A percentile compares a stretch with the other conserved stretches of the same genome.
Conservation (phyloP, 495 filamentous ascomycete genomes). For the Cercophora newfieldiana region DNA sequence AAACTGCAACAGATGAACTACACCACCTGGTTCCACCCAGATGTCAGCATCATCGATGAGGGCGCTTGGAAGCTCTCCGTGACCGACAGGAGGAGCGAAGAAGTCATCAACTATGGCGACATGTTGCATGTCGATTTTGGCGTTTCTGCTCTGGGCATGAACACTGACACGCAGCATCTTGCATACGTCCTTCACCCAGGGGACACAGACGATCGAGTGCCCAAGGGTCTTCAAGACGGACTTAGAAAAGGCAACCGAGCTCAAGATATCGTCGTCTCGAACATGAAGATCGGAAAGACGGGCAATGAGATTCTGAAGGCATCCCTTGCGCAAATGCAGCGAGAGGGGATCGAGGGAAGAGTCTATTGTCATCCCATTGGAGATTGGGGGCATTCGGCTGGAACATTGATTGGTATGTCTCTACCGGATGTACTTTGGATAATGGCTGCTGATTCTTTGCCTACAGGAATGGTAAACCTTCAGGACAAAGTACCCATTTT, state of each 20-base stretch:
- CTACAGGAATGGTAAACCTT: constrained; percentile 47
- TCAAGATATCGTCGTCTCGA: constrained; percentile 46
- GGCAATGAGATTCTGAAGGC: constrained; percentile 45
- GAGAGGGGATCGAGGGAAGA: constrained; percentile 45
- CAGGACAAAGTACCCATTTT: constrained; percentile 44
- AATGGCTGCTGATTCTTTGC: not conserved
- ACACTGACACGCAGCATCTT: constrained; percentile 52
- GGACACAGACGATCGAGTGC: constrained; percentile 41
- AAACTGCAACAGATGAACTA: constrained; percentile 48
- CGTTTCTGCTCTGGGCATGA: constrained; percentile 47
- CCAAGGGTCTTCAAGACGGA: constrained; percentile 39
- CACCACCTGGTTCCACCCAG: constrained; percentile 51
- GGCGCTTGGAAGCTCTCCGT: constrained; percentile 20
- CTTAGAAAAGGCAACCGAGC: constrained; percentile 45
- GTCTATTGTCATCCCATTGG: constrained; percentile 52
- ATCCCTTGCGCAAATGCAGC: constrained; percentile 36
- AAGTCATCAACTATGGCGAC: constrained; percentile 41
- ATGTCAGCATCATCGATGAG: constrained; percentile 39
- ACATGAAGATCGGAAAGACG: constrained; percentile 43
- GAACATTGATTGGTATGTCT: constrained; percentile 44
- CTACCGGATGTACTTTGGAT: not conserved
- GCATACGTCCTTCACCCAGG: constrained; percentile 47
- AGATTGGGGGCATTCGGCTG: constrained; percentile 52
- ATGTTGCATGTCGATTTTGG: constrained; percentile 51
- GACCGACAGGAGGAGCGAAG: not conserved